Conservation (phyloP, 176 grass and related monocot species). For the Oryza officinalis region DNA sequence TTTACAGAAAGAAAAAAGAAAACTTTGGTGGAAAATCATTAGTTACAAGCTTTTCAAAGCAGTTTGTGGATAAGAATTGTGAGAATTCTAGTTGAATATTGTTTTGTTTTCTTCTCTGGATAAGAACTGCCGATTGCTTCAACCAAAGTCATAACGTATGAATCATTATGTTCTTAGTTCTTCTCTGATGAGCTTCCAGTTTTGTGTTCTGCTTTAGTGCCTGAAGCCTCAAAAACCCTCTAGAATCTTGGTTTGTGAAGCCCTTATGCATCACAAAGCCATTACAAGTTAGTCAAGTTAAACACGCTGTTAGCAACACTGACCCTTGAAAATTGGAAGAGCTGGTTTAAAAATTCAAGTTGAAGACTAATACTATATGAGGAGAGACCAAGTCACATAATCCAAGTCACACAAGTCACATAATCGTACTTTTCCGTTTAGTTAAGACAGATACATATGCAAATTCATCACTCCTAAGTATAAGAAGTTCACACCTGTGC, state of each 20-base stretch:
- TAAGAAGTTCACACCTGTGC: neutral
- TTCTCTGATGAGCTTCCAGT: too few relatives aligned
- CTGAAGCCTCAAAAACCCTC: too few relatives aligned
- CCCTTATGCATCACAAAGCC: neutral
- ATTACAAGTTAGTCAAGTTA: neutral
- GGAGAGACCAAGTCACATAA: neutral
- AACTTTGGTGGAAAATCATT: neutral
- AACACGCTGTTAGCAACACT: neutral
- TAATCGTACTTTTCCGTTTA: neutral
- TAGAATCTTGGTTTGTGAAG: neutral
- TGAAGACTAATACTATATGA: neutral
- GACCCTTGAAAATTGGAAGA: conserved; percentile 4
- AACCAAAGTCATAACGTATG: neutral
- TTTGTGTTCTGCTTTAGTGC: neutral
- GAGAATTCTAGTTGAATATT: neutral
- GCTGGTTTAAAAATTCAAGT: neutral
- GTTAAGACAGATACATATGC: neutral
- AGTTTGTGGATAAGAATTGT: neutral
- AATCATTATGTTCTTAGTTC: too few relatives aligned
- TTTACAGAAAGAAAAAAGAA: neutral
- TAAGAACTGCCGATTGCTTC: too few relatives aligned
- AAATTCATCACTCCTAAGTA: neutral
- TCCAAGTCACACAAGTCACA: neutral
- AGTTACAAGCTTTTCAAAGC: neutral
- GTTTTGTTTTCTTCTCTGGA: too few relatives aligned